Base-by-base conservation (phyloP, 192 early-diverging fungal species). In the Obelidium mucronatum region DNA sequence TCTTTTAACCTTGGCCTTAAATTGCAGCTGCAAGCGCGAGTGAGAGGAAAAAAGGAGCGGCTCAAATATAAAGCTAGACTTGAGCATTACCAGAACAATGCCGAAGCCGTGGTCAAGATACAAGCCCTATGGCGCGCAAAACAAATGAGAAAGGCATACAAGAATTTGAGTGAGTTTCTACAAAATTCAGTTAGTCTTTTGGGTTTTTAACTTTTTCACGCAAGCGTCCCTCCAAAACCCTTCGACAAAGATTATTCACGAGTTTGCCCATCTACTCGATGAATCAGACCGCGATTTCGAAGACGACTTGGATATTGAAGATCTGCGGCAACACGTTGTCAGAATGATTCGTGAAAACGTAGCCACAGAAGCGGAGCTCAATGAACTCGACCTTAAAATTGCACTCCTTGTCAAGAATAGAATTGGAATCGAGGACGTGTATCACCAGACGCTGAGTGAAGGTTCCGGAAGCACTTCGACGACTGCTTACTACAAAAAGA, bases 381-480 rank as follows among this genome's bases (percentile, higher is more conserved):
- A 90, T 76, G 92, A 95, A 44, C 84, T 99, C 1, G 98, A 99
- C 73, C 90, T 96, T 70, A 98, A 99, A 80, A 98, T 99, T 78
- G 94, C 96, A 4, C 85, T 99, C 33, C 87, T 99, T 22, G 91
- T 99, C 51, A 94, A 94, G 76, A 99, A 99, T 83, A 89, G 93
- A 40, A 97, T 98, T 61, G 90, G 95, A 22, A 85, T 99, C 48
- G 96, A 99, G 56, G 98, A 99, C 82, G 94, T 98, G 2, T 82
- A 96, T 70, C 88, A 83, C n/a, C 83, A 80, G 24, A 89, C 91
- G 13, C 31, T 74, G 44, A 74, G 40, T 62, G 36, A 51, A 62
- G 72, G 72, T 19, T 4, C 72, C 13, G 37, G 59, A 28, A 34
- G 37, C 15, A 74, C 72, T 1, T 42, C 72, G 1, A 74, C 72